A percentile compares a stretch with the other conserved stretches of the same genome.
Conservation (phyloP, 495 filamentous ascomycete genomes). For the Neurospora sublineolata region DNA sequence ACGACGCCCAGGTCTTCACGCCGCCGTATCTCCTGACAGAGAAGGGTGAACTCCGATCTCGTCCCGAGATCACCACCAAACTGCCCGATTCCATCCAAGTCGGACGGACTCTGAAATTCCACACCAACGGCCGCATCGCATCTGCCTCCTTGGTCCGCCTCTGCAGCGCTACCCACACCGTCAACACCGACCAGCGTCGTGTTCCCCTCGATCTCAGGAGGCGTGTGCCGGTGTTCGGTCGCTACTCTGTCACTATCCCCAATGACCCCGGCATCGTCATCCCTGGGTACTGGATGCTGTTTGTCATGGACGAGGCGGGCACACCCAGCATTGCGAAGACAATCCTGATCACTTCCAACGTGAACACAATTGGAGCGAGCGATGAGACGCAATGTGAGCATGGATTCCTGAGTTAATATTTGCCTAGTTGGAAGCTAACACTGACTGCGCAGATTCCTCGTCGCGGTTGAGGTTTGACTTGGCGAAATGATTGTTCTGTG, state of each 20-base stretch:
- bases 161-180: background rate
- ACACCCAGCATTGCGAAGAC: conserved; percentile 35
- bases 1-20: conserved; percentile 45
- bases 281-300: conserved; percentile 50
- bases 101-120: background rate
- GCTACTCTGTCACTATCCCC: conserved; percentile 17
- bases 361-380: background rate
- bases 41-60: background rate
- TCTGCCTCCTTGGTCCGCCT: background rate
- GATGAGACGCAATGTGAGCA: background rate
- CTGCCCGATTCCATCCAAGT: background rate
- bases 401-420: background rate
- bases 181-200: conserved; percentile 1
- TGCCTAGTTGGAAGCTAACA: background rate
- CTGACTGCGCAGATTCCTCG: background rate
- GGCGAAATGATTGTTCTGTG: background rate
- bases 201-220: background rate
- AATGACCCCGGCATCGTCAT: conserved; percentile 39
- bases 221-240: background rate
- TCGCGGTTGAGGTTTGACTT: background rate
- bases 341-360: conserved; percentile 3
- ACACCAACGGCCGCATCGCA: background rate
- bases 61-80: background rate
- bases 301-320: conserved; percentile 34
- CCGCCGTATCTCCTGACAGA: conserved; percentile 43